Conservation (phyloP, 163 green algal genomes). For the Scenedesmus sp. region DNA sequence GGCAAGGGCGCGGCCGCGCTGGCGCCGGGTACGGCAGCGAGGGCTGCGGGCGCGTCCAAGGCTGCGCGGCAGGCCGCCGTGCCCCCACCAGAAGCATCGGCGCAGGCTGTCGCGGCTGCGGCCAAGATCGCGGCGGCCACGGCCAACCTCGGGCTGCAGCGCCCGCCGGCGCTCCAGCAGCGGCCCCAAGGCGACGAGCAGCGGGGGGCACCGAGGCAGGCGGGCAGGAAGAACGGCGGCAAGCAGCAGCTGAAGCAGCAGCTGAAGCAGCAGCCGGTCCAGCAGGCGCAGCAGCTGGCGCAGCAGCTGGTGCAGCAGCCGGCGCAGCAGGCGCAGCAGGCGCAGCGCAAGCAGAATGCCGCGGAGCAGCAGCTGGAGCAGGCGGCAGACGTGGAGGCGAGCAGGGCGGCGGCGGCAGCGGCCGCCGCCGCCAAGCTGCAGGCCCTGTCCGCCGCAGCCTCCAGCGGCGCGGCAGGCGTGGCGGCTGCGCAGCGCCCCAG, state of each 20-base stretch:
- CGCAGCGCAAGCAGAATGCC: neutral
- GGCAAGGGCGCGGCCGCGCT: too few species aligned
- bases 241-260: conserved; percentile 2
- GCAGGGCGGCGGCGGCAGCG: neutral
- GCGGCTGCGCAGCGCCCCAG: too few species aligned
- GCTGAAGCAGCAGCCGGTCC: neutral
- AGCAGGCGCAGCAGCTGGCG: neutral
- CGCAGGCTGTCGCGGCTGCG: neutral
- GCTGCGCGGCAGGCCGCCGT: neutral
- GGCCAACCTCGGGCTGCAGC: neutral
- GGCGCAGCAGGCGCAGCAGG: conserved; percentile 1
- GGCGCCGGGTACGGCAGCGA: too few species aligned
- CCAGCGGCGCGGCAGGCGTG: too few species aligned
- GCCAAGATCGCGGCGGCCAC: neutral
- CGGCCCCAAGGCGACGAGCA: neutral
- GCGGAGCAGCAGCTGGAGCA: conserved; percentile 12
- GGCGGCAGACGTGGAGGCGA: neutral
- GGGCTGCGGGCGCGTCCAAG: too few species aligned
- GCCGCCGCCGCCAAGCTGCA: neutral
- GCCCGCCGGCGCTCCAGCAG: neutral
- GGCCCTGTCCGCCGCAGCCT: too few species aligned
- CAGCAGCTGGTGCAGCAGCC: neutral
- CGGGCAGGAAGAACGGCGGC: neutral
- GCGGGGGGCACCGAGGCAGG: neutral
- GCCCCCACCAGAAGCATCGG: conserved; percentile 9